phyloP scores from a whole-genome alignment of 139 green algal species.

The Deuterostichococcus epilithicus region DNA sequence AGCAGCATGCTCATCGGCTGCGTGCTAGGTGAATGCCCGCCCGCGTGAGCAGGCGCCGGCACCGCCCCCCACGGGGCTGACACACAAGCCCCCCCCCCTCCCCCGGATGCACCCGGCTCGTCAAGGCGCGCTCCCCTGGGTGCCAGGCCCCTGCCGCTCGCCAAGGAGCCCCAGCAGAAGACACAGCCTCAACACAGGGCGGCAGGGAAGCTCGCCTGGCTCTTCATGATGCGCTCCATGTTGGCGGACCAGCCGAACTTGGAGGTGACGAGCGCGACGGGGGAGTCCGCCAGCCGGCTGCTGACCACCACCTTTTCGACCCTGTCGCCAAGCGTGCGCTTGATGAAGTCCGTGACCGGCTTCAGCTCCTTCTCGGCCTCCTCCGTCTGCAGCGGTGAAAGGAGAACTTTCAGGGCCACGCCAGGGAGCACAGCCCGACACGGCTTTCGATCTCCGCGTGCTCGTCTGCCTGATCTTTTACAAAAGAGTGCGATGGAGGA shows the following conservation, averaged over 20 bases:
- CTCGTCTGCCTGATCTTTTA: too few species aligned
- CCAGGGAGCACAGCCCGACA: too few species aligned
- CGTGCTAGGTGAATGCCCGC: too few species aligned
- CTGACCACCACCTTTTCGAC: conserved; percentile 81
- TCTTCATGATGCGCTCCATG: conserved; percentile 96
- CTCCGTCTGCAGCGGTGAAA: conserved; percentile 30
- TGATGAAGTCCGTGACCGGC: conserved; percentile 82
- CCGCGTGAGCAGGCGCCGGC: too few species aligned
- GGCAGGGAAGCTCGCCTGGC: conserved; percentile 44
- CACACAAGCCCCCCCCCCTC: too few species aligned
- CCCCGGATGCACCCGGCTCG: too few species aligned
- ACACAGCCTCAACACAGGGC: background rate
- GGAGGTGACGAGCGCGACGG: conserved; percentile 89
- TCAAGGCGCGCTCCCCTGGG: too few species aligned
- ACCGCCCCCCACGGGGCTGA: too few species aligned
- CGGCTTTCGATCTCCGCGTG: too few species aligned
- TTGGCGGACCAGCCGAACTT: conserved; percentile 98
- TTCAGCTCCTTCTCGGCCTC: conserved; percentile 57
- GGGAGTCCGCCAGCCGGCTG: conserved; percentile 79
- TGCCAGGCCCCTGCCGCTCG: background rate
- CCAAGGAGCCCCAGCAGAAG: background rate
- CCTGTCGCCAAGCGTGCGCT: conserved; percentile 55
- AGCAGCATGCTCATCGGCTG: too few species aligned
- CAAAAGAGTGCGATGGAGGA: too few species aligned
- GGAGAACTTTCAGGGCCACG: too few species aligned